Base-by-base conservation (phyloP, 2,329 filamentous ascomycete genomes). In the Madurella fahalii region DNA sequence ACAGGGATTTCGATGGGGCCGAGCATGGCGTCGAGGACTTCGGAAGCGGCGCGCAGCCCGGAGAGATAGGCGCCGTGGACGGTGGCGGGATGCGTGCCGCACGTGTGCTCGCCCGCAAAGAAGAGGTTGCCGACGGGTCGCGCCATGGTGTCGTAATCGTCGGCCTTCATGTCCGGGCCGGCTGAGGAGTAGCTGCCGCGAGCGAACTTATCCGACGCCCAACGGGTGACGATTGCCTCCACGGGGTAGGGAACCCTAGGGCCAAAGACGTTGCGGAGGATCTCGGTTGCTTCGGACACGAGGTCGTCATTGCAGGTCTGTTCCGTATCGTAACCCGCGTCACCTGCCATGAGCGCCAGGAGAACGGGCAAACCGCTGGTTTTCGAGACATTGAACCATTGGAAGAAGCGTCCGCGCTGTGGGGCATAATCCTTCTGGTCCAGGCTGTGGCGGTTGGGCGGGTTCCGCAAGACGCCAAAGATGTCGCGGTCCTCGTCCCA, bases 11-110 rank as follows among this genome's bases (percentile, higher is more conserved):
- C 74, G 56, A 99, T 90, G 0, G 90, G 86, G 1, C 94, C 94
- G 32, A 94, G 77, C 68, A 96, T 81, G 2, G 83, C 76, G 52
- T 93, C 86, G 39, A 96, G 76, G 2, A 99, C 82, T 66, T 97
- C 92, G 2, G 89, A 86, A 11, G 94, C 94, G 3, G 88, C 94
- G 47, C 94, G 86, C 5, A 99, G 77, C 2, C 94, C 95, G 2
- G 94, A 96, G 4, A 99, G 77, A 67, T 97, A 99, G 9, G 94
- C 95, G 5, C 94, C 94, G 63, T 99, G 94, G 0, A 99, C 94
- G 2, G 94, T 99, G 32, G 95, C 94, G 12, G 95, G 94, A 68
- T 99, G 92, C 0, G 91, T 96, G 45, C 90, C 91, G 63, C 89
- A 96, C 1, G 95, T 99, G 57, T 96, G 94, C 71, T 99, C 94